These are phyloP conservation scores for Penicillium hordei DNA, from an alignment of 2,329 filamentous ascomycete species.

Conservation along the genomic window DNA sequence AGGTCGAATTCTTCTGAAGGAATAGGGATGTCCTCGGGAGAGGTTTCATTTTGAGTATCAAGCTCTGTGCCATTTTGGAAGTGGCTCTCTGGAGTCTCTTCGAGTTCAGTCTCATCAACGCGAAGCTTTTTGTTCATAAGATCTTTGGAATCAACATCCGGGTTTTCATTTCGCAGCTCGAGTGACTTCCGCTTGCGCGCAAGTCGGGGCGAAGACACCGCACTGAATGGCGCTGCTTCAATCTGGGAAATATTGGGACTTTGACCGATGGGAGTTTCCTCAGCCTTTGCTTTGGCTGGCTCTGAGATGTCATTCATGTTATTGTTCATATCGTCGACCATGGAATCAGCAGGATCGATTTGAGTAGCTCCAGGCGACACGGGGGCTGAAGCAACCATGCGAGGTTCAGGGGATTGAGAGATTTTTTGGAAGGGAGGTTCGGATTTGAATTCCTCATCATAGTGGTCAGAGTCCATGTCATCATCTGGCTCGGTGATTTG, in stretches of 20 bases:
- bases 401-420: constrained; percentile 16
- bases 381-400: constrained; percentile 15
- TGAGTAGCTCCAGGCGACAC: constrained; percentile 13
- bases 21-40: constrained; percentile 13
- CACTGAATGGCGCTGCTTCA: background rate
- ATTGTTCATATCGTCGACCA: background rate
- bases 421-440: constrained; percentile 15
- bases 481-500: constrained; percentile 16
- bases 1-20: constrained; percentile 5
- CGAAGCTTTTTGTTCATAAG: constrained; percentile 33
- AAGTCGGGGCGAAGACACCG: constrained; percentile 13
- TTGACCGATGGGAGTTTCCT: background rate
- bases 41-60: constrained; percentile 21
- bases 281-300: background rate
- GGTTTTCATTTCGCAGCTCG: constrained; percentile 22
- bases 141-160: constrained; percentile 16
- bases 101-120: constrained; percentile 30
- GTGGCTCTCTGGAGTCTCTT: constrained; percentile 21
- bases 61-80: constrained; percentile 25
- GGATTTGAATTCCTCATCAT: constrained; percentile 15
- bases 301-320: background rate
- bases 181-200: constrained; percentile 31
- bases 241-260: constrained; percentile 1
- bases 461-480: constrained; percentile 3
- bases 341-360: background rate